These are phyloP conservation scores for Vitis hybrid DNA, from an alignment of 177 flowering plant species.

Conservation along the genomic window DNA sequence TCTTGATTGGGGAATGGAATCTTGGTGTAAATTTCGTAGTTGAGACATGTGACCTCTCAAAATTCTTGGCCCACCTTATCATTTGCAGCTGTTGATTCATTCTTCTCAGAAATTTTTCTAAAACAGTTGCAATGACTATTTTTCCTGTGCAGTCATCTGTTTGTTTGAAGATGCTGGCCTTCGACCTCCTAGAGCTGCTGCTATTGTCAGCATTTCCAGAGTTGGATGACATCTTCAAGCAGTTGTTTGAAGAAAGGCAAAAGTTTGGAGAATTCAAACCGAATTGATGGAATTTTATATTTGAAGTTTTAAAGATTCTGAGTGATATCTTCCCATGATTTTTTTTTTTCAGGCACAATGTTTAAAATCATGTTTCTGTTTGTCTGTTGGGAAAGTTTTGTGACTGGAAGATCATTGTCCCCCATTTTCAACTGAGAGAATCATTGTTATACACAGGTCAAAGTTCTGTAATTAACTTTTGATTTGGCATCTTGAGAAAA, in stretches of 20 bases:
- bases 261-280: conserved; percentile 57
- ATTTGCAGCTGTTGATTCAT: not conserved
- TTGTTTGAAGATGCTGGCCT: conserved; percentile 76
- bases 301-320: not conserved
- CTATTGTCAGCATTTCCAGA: conserved; percentile 82
- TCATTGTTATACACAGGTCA: not conserved
- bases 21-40: too few species aligned
- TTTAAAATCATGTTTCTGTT: conserved; percentile 3
- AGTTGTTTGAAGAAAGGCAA: conserved; percentile 64
- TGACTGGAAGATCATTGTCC: not conserved
- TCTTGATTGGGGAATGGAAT: too few species aligned
- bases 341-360: conserved; percentile 2
- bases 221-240: conserved; percentile 57
- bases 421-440: not conserved
- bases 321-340: not conserved
- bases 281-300: conserved; percentile 8
- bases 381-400: conserved; percentile 1
- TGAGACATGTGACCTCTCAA: too few species aligned
- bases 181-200: conserved; percentile 77
- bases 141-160: conserved; percentile 70
- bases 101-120: not conserved
- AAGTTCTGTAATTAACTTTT: conserved; percentile 15
- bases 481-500: conserved; percentile 16
- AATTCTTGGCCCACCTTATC: too few species aligned
- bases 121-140: not conserved